Evolutionary conservation across 73 alveolate species (phyloP).

Genomic region (Blepharisma stoltei): DNA sequence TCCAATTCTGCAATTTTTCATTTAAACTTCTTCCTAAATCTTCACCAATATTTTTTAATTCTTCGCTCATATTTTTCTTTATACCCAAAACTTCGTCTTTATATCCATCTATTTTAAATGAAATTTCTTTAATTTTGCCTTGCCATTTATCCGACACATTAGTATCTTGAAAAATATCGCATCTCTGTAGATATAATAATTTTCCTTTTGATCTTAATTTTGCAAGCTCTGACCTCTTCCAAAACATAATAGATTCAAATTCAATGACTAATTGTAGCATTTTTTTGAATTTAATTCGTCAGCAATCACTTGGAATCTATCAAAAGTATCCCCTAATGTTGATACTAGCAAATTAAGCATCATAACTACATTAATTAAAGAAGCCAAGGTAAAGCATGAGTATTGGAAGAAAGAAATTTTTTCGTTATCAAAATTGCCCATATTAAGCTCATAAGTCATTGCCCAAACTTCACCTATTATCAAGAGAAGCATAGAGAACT

Average conservation of each 20-base stretch:
- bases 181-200: background rate
- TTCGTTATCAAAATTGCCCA: conserved; percentile 20
- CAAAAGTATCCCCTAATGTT: conserved; percentile 30
- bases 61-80: no score
- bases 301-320: background rate
- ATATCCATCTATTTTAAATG: no score
- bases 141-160: conserved; percentile 15
- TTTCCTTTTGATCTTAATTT: background rate
- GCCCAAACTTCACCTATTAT: background rate
- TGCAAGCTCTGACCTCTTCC: background rate
- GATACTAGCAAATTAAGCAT: conserved; percentile 8
- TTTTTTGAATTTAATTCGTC: background rate
- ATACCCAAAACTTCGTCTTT: no score
- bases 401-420: background rate
- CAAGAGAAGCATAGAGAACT: background rate
- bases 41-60: no score
- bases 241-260: conserved; percentile 13
- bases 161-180: background rate
- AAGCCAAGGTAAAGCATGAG: conserved; percentile 8
- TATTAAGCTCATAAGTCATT: background rate
- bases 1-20: no score
- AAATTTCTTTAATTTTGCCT: conserved; percentile 10
- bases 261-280: background rate
- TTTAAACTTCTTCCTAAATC: no score
- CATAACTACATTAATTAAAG: background rate